Evolutionary conservation across 495 filamentous ascomycete genomes (phyloP), one percentile per base, ranked within the genome.

Genomic region (Penicillium argentinense): DNA sequence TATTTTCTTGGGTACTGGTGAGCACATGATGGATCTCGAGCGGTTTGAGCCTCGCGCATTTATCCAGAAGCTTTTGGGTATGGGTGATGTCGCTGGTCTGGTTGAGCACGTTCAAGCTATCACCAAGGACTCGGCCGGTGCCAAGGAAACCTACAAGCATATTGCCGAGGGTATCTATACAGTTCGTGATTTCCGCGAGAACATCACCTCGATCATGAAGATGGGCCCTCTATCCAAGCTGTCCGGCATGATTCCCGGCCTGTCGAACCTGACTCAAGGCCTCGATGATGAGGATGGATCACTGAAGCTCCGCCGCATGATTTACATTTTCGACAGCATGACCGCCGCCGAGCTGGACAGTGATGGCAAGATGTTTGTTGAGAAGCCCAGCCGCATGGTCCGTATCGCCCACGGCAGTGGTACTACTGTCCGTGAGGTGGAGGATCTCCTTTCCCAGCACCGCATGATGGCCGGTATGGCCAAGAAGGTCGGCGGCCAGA

Each of bases 391-490:
- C 33, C 87, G 93, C 9, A 96, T 97, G 87, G 95, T 92, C 33
- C 81, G 93, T 18, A 83, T 99, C 21, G 93, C 95, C 2, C 78
- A 81, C 39, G 93, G 93, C 0, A 91, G 85, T 40, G 93, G 93
- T 25, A 97, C 95, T 4, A 84, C 77, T 26, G 95, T 99, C 9
- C 80, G 92, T 6, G 93, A 99, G 59, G 91, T 99, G 21, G 95
- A 99, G 64, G 93, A 99, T 49, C 69, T 99, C n/a, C 79, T 99
- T 16, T 95, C 89, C 1, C 93, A 99, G 71, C 92, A 97, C 66
- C 80, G 88, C 51, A 96, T 97, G 88, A 99, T 99, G 93, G 90
- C 89, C 24, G 89, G 89, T 24, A 96, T 98, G 93, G 93, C 93
- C 28, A 98, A 97, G 84, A 92, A 91, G 70, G 92, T 97, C 79